These are phyloP conservation scores for Quercus robur DNA, from an alignment of 306 rosid species.

Conservation along the genomic window DNA sequence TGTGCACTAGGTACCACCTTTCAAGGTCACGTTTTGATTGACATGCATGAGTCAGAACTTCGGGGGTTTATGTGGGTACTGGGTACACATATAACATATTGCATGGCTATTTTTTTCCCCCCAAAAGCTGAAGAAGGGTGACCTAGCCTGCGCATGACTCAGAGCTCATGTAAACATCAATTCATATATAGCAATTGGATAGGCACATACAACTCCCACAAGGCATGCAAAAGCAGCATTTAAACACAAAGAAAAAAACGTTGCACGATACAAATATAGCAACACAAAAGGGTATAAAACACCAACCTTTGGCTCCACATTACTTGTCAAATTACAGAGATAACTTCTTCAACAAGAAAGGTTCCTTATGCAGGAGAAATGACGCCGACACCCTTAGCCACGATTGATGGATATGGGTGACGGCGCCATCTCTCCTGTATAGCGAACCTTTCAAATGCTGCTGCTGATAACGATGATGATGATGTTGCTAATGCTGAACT, in stretches of 20 bases:
- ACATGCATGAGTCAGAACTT: background rate
- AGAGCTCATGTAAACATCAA: background rate
- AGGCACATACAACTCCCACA: too few relatives aligned
- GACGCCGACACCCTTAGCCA: conserved; percentile 15
- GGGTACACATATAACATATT: background rate
- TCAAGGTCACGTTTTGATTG: background rate
- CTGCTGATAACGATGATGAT: too few relatives aligned
- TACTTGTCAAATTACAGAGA: background rate
- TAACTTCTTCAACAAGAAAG: conserved; percentile 28
- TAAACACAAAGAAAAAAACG: background rate
- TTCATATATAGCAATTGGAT: background rate
- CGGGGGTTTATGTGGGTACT: background rate
- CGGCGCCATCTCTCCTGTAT: conserved; percentile 81
- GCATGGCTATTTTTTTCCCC: background rate
- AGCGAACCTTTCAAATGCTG: conserved; percentile 36
- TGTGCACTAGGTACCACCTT: too few relatives aligned
- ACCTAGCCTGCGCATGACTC: background rate
- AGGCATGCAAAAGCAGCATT: background rate
- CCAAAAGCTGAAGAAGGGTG: background rate
- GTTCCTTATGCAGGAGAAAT: conserved; percentile 41
- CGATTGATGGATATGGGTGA: background rate
- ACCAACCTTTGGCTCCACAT: conserved; percentile 15
- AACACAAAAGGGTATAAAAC: background rate
- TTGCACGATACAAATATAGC: background rate
- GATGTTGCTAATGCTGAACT: background rate